A percentile compares a stretch with the other conserved stretches of the same genome.
phyloP scores from a whole-genome alignment of 2,329 filamentous ascomycete species.

The Alternaria dauci region DNA sequence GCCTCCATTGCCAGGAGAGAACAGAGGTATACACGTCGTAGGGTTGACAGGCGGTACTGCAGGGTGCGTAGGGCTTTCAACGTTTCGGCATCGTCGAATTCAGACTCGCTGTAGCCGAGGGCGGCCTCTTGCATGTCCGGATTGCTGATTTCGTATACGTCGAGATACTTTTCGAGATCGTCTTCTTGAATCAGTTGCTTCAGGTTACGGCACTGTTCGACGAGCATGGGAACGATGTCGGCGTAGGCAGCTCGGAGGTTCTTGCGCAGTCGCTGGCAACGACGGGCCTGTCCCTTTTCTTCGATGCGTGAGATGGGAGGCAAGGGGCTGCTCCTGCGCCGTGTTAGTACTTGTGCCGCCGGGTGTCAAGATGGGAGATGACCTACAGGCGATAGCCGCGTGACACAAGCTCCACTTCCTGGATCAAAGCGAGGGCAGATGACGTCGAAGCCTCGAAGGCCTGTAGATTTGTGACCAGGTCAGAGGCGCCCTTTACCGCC shows the following conservation, averaged over 20 bases:
- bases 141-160: slow-evolving; percentile 64
- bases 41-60: slow-evolving; percentile 76
- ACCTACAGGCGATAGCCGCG: slow-evolving; percentile 84
- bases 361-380: neutral
- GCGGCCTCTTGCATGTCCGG: slow-evolving; percentile 57
- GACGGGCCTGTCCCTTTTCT: slow-evolving; percentile 77
- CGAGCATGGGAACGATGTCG: slow-evolving; percentile 75
- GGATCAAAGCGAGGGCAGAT: slow-evolving; percentile 81
- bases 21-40: slow-evolving; percentile 86
- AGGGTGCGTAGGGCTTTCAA: slow-evolving; percentile 76
- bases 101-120: slow-evolving; percentile 66
- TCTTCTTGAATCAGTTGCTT: slow-evolving; percentile 78
- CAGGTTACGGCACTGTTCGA: slow-evolving; percentile 72
- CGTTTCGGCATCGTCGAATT: slow-evolving; percentile 77
- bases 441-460: slow-evolving; percentile 80
- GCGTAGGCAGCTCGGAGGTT: slow-evolving; percentile 75
- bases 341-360: slow-evolving; percentile 26
- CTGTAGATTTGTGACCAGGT: slow-evolving; percentile 77
- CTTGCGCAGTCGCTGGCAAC: slow-evolving; percentile 81
- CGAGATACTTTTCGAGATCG: slow-evolving; percentile 90
- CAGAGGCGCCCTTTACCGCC: slow-evolving; percentile 72
- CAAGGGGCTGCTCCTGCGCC: slow-evolving; percentile 78
- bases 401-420: slow-evolving; percentile 95
- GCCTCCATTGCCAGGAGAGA: slow-evolving; percentile 88
- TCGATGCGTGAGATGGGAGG: slow-evolving; percentile 94